Evolutionary conservation across 1,139 yeast species (phyloP).

Genomic region (Eremothecium gossypii): DNA sequence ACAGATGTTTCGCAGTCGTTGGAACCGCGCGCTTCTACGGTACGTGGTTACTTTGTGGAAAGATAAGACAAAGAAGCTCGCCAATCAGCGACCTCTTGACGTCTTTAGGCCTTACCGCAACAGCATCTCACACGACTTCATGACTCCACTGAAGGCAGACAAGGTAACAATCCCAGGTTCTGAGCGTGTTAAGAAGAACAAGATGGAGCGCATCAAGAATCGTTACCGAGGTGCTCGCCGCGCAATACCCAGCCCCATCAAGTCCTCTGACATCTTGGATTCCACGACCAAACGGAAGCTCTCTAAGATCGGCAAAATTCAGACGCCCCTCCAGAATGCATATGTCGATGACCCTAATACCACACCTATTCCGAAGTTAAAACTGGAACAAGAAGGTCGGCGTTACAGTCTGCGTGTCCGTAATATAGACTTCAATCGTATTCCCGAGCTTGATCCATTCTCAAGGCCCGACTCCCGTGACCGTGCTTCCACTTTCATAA

Average conservation of each 20-base stretch:
- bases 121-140: conserved; percentile 11
- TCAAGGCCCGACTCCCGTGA: not conserved
- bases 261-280: conserved; percentile 13
- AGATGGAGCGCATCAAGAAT: conserved; percentile 29
- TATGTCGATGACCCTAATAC: not conserved
- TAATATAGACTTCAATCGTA: conserved; percentile 1
- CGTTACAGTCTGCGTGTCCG: not conserved
- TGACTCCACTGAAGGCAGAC: conserved; percentile 15
- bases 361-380: conserved; percentile 1
- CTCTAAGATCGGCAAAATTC: conserved; percentile 5
- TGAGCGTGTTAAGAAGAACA: conserved; percentile 26
- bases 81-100: conserved; percentile 4
- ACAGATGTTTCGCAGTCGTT: conserved; percentile 27
- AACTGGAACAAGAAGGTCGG: not conserved
- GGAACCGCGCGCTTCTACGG: conserved; percentile 32
- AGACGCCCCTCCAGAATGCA: not conserved
- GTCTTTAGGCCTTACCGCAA: conserved; percentile 6
- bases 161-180: conserved; percentile 30
- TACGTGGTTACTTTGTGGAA: conserved; percentile 31
- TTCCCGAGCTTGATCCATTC: conserved; percentile 2
- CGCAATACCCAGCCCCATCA: conserved; percentile 32
- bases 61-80: conserved; percentile 13
- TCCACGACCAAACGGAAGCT: conserved; percentile 13
- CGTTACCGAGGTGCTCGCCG: conserved; percentile 28
- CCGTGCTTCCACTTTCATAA: not conserved